A percentile compares a stretch with the other conserved stretches of the same genome.
Conservation (phyloP, 495 filamentous ascomycete genomes). For the Margaritispora aquatica region DNA sequence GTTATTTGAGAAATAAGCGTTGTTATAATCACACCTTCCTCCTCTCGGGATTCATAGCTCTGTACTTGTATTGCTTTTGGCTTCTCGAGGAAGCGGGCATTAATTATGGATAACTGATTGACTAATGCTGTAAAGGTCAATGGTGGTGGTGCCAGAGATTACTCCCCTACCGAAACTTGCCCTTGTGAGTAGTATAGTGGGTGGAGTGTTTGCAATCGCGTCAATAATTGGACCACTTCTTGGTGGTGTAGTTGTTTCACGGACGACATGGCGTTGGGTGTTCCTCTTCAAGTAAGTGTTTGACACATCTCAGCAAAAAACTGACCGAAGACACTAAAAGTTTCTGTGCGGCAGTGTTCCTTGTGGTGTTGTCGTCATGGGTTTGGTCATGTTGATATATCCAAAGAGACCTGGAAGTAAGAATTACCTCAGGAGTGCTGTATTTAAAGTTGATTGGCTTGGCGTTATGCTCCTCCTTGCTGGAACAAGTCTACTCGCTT, state of each 20-base stretch:
- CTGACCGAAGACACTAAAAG: too few relatives aligned
- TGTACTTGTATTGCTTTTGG: too few relatives aligned
- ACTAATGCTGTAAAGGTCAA: not conserved
- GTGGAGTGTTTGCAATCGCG: conserved; percentile 22
- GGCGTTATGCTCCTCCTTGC: conserved; percentile 47
- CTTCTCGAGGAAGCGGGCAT: too few relatives aligned
- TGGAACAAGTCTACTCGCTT: conserved; percentile 46
- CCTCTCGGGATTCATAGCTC: not conserved
- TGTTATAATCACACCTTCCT: too few relatives aligned
- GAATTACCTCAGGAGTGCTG: conserved; percentile 1
- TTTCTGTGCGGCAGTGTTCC: not conserved
- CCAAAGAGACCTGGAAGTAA: not conserved
- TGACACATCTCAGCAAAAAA: not conserved
- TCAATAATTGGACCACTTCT: conserved; percentile 39
- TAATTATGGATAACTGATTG: too few relatives aligned
- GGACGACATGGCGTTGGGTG: conserved; percentile 34
- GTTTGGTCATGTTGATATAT: conserved; percentile 17
- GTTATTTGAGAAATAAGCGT: too few relatives aligned
- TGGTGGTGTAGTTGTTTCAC: conserved; percentile 34
- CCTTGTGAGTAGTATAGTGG: conserved; percentile 24
- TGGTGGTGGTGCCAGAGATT: conserved; percentile 44
- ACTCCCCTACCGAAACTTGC: conserved; percentile 31
- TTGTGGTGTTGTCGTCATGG: conserved; percentile 4
- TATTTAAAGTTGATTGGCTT: conserved; percentile 41
- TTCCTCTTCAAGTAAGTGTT: conserved; percentile 33